Percentiles rank a stretch among this genome's conserved stretches.
Evolutionary conservation across 371 early-diverging fungal species (phyloP).

Genomic region (Basidiobolus meristosporus): DNA sequence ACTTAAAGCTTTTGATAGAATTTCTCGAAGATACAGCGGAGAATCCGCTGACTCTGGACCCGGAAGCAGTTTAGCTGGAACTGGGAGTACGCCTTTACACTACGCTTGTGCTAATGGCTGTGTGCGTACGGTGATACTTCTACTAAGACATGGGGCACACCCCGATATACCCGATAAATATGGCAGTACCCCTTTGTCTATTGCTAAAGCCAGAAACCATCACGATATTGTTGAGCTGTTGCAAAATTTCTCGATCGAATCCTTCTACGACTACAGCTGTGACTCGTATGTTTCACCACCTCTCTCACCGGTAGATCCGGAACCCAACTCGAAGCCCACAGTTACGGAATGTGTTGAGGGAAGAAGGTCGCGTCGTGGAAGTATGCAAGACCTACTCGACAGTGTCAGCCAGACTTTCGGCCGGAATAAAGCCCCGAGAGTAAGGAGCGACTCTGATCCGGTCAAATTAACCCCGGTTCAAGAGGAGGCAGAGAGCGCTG

Average conservation of each 20-base stretch:
- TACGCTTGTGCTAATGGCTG: constrained; percentile 56
- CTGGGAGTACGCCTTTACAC: constrained; percentile 50
- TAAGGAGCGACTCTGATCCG: too few relatives aligned
- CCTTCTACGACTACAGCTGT: too few relatives aligned
- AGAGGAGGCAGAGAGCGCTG: too few relatives aligned
- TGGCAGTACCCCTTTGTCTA: constrained; percentile 30
- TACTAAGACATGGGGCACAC: constrained; percentile 35
- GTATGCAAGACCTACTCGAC: too few relatives aligned
- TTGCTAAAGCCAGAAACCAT: constrained; percentile 34
- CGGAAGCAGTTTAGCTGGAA: constrained; percentile 16
- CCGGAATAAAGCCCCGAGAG: too few relatives aligned
- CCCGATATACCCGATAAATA: constrained; percentile 38
- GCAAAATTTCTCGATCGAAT: background rate
- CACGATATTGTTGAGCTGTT: constrained; percentile 23
- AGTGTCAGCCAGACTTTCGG: too few relatives aligned
- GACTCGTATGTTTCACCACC: too few relatives aligned
- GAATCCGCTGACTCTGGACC: constrained; percentile 4
- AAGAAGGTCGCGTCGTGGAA: too few relatives aligned
- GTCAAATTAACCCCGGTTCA: too few relatives aligned
- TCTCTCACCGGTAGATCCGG: too few relatives aligned
- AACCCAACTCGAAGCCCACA: too few relatives aligned
- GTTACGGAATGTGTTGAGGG: too few relatives aligned
- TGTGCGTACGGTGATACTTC: constrained; percentile 25
- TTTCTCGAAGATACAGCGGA: constrained; percentile 10
- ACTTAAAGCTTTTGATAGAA: constrained; percentile 1